phyloP scores from a whole-genome alignment of 768 basidiomycete species.

The Pleurotus giganteus region DNA sequence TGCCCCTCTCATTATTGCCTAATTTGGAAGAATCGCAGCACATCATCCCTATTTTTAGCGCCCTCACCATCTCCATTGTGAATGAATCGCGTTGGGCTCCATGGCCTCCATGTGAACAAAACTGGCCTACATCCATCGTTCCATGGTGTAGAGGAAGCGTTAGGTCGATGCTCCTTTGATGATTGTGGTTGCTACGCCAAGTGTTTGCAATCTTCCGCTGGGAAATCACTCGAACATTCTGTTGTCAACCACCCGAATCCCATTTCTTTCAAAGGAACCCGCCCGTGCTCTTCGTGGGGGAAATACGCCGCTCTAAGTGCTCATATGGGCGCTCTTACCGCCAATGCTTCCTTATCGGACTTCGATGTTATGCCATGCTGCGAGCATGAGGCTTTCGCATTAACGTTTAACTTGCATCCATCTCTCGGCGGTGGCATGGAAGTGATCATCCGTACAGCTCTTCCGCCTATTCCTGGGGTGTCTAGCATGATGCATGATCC shows the following conservation, averaged over 20 bases:
- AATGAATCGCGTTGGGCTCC: neutral
- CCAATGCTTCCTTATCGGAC: neutral
- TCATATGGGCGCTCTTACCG: neutral
- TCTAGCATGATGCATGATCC: too few species aligned
- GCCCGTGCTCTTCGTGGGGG: neutral
- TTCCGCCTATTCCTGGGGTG: neutral
- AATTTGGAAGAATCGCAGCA: neutral
- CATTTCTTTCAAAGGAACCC: neutral
- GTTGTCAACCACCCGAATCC: neutral
- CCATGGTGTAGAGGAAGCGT: neutral
- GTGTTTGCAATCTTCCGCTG: neutral
- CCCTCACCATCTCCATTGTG: conserved; percentile 4
- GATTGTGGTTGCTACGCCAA: neutral
- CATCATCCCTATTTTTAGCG: neutral
- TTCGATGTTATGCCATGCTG: neutral
- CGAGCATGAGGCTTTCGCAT: neutral
- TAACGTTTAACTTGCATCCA: neutral
- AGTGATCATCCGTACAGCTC: neutral
- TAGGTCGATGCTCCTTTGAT: neutral
- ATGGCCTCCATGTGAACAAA: neutral
- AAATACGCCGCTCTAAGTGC: neutral
- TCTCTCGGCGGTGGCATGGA: neutral
- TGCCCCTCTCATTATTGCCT: neutral
- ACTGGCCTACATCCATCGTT: neutral
- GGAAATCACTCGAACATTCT: neutral